Evolutionary conservation across 352 stramenopile genomes (phyloP), one percentile per base, ranked within the genome.

Genomic region (Phytophthora macrochlamydospora): DNA sequence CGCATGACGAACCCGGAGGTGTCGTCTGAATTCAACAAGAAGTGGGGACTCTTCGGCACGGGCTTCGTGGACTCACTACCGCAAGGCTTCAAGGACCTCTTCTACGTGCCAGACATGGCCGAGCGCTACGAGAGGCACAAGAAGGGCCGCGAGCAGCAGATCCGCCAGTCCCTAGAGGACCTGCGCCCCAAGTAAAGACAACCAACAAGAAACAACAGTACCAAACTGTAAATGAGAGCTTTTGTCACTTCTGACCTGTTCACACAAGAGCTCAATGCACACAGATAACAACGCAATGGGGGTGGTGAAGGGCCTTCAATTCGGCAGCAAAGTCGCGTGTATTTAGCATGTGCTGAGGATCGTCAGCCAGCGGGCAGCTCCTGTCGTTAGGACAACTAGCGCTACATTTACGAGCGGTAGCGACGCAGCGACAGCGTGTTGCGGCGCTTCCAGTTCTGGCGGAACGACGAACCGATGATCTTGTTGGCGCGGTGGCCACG

Each of bases 401-500:
- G 48, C 55, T 67, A 79, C 61, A 77, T 58, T 69, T 84, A 86
- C 73, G 75, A 99, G 92, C 98, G 96, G 97, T 99, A 99, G 76
- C 97, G 93, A 75, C 97, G 97, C 83, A 99, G 96, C 69, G 89
- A 97, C 65, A 98, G 85, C 54, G 91, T 99, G 94, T 99, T 99
- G 84, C 95, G 93, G 83, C 92, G 94, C 84, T 99, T 98, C 98
- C 98, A 99, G 88, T 98, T 97, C 71, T 95, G 92, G 80, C 95
- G 89, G 83, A 92, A 90, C 67, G 96, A 99, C 74, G 93, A 97
- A 76, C 98, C 98, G 57, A 98, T 99, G 82, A 98, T 98, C 80
- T 99, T 98, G 92, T 99, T 99, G 80, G 97, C 97, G 76, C 97
- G 91, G 94, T 99, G 98, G 79, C 98, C 98, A 70, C 85, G 96